Evolutionary conservation across 805 yeast genomes (phyloP).

Genomic region (Sugiyamaella valdiviana): DNA sequence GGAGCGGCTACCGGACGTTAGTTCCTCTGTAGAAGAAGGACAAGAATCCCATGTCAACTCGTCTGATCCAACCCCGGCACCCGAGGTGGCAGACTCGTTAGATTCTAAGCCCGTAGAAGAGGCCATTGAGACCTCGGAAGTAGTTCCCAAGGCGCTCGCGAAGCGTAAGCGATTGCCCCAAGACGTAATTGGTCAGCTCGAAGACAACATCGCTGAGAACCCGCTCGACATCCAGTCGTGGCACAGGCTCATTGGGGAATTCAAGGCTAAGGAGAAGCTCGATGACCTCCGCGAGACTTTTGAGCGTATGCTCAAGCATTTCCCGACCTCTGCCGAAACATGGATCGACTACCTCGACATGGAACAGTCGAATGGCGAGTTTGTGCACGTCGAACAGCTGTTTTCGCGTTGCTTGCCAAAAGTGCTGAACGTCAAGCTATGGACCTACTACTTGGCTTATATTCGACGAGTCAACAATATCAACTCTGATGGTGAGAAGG

Average conservation of each 20-base stretch:
- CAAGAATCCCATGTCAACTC: too few relatives aligned
- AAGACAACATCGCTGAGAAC: slow-evolving; percentile 46
- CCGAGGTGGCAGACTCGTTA: too few relatives aligned
- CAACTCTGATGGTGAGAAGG: slow-evolving; percentile 73
- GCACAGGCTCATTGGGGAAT: slow-evolving; percentile 46
- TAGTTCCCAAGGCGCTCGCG: not conserved
- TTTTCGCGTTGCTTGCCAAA: slow-evolving; percentile 59
- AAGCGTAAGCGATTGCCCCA: slow-evolving; percentile 30
- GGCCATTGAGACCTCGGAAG: not conserved
- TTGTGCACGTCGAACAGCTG: slow-evolving; percentile 56
- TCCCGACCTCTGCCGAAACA: slow-evolving; percentile 62
- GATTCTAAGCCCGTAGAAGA: not conserved
- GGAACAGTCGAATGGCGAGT: slow-evolving; percentile 60
- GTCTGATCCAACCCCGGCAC: too few relatives aligned
- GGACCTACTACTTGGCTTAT: slow-evolving; percentile 71
- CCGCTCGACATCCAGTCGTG: slow-evolving; percentile 53
- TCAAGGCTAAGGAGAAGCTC: slow-evolving; percentile 48
- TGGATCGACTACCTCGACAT: slow-evolving; percentile 71
- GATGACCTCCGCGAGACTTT: slow-evolving; percentile 55
- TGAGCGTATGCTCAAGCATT: slow-evolving; percentile 54
- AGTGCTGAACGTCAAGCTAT: slow-evolving; percentile 59
- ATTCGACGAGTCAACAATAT: slow-evolving; percentile 61
- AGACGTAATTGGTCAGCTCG: slow-evolving; percentile 55
- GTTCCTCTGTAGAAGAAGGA: too few relatives aligned
- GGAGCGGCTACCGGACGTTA: too few relatives aligned